Evolutionary conservation across 2,329 filamentous ascomycete species (phyloP).

Genomic region (Fusarium nelsonii): DNA sequence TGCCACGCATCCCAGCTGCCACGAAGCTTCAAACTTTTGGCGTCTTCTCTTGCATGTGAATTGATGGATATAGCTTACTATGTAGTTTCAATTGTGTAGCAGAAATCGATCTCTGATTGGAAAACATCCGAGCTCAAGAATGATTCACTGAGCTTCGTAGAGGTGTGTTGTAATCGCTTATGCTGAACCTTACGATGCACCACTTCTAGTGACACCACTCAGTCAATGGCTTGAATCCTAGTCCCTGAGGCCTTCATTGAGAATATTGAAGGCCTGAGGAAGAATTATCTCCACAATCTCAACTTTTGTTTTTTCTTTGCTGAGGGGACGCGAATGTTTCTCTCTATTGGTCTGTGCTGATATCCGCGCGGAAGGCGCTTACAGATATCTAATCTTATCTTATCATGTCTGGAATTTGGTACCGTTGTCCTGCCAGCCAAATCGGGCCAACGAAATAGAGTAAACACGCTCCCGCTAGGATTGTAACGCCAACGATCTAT

Average conservation of each 20-base stretch:
- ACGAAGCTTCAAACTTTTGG: constrained; percentile 30
- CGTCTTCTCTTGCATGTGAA: constrained; percentile 28
- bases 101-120: not conserved
- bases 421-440: constrained; percentile 44
- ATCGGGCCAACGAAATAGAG: constrained; percentile 16
- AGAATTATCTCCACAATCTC: constrained; percentile 9
- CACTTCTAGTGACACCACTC: constrained; percentile 38
- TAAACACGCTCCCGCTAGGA: constrained; percentile 26
- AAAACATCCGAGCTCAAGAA: not conserved
- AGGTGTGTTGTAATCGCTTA: not conserved
- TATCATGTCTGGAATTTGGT: not conserved
- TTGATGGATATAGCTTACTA: not conserved
- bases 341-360: constrained; percentile 16
- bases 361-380: constrained; percentile 34
- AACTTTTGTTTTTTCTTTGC: constrained; percentile 4
- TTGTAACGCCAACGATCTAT: constrained; percentile 36
- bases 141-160: not conserved
- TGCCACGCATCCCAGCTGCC: constrained; percentile 39
- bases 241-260: constrained; percentile 15
- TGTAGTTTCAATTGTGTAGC: not conserved
- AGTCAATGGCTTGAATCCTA: constrained; percentile 17
- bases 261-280: constrained; percentile 20
- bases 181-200: constrained; percentile 38
- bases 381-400: constrained; percentile 33
- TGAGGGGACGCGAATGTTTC: not conserved